Conservation (phyloP, 192 early-diverging fungal species). For the Thamnidium elegans region DNA sequence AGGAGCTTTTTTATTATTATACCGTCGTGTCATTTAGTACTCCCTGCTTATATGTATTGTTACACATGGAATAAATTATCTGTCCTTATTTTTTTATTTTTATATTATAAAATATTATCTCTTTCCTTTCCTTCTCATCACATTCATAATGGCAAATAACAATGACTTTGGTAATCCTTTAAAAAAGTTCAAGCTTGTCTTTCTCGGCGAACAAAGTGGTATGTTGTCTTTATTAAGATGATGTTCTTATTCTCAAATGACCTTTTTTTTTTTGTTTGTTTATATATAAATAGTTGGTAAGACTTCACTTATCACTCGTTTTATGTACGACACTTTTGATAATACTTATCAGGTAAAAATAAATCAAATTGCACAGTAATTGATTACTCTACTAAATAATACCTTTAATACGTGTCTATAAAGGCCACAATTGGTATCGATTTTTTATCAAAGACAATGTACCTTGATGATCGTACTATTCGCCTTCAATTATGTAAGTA, state of each 20-base stretch:
- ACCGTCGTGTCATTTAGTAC: too few species aligned
- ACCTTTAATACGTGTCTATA: neutral
- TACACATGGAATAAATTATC: too few species aligned
- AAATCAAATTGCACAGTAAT: neutral
- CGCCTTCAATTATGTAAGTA: constrained; percentile 86
- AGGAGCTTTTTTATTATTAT: too few species aligned
- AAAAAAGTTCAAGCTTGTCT: constrained; percentile 96
- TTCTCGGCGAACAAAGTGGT: constrained; percentile 99
- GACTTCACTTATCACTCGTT: constrained; percentile 98
- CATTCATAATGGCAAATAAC: constrained; percentile 10
- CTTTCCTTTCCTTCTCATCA: neutral
- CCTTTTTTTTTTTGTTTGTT: neutral
- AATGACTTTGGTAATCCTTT: constrained; percentile 52
- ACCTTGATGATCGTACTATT: constrained; percentile 95
- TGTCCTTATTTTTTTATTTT: neutral
- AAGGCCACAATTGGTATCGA: constrained; percentile 98
- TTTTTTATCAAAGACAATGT: constrained; percentile 98
- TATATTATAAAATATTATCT: neutral
- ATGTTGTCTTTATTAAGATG: constrained; percentile 26
- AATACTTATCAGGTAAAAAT: constrained; percentile 84
- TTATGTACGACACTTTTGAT: constrained; percentile 99
- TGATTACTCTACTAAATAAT: neutral
- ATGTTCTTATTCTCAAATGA: neutral
- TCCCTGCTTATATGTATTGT: too few species aligned
- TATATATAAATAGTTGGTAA: constrained; percentile 78